These are phyloP conservation scores for Ustilago cynodontis DNA, from an alignment of 1,284 basidiomycete genomes.

Conservation along the genomic window DNA sequence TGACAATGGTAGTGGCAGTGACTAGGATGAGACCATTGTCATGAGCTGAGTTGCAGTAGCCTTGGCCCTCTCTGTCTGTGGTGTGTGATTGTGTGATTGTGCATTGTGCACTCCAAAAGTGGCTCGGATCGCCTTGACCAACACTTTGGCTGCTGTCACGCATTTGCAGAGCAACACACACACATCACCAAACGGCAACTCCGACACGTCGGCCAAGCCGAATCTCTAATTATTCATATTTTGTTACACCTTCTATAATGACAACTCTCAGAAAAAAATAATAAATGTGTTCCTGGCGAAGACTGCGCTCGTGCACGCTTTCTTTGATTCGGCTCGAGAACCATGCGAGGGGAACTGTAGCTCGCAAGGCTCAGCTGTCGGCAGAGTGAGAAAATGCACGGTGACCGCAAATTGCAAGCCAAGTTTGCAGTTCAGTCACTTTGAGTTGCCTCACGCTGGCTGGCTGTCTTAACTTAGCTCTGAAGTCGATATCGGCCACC, in stretches of 20 bases:
- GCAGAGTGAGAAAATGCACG: constrained; percentile 1
- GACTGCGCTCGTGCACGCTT: constrained; percentile 13
- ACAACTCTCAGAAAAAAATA: neutral
- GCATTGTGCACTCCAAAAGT: constrained; percentile 6
- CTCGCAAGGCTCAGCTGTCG: too few species aligned
- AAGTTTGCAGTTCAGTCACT: neutral
- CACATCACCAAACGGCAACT: neutral
- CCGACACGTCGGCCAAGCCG: constrained; percentile 11
- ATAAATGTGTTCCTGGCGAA: neutral
- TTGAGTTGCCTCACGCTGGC: too few species aligned
- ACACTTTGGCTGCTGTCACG: constrained; percentile 14
- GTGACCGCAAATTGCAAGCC: constrained; percentile 3
- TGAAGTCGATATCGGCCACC: too few species aligned
- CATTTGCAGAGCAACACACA: constrained; percentile 5
- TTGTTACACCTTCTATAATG: neutral
- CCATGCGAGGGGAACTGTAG: neutral
- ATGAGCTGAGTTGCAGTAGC: neutral
- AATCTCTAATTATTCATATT: neutral
- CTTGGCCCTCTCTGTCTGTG: neutral
- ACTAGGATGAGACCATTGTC: neutral
- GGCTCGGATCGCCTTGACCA: constrained; percentile 27
- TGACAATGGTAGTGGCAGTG: neutral
- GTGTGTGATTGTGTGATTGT: constrained; percentile 3
- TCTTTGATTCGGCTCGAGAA: neutral
- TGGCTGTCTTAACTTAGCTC: too few species aligned